These are phyloP conservation scores for Leersia perrieri DNA, from an alignment of 176 grass and related monocot species.

Conservation along the genomic window DNA sequence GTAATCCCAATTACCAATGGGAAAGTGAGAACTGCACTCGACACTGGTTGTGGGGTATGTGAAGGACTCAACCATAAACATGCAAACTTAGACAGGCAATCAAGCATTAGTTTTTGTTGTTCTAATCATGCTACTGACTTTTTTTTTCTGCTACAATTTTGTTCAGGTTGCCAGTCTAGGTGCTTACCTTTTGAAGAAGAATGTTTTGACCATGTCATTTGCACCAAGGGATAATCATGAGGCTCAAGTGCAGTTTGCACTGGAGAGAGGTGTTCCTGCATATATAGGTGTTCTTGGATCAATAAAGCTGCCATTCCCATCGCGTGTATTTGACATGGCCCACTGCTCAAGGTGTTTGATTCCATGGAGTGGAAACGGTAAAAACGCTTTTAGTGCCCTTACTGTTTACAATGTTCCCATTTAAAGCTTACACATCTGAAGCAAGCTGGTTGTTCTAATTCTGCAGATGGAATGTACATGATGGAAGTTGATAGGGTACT, in stretches of 20 bases:
- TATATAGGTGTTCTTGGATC: conserved; percentile 82
- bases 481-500: conserved; percentile 91
- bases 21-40: conserved; percentile 74
- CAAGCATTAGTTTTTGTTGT: neutral
- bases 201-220: conserved; percentile 86
- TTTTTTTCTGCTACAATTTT: conserved; percentile 27
- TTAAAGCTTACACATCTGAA: conserved; percentile 13
- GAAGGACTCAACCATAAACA: neutral
- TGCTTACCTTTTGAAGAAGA: conserved; percentile 72
- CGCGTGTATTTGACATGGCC: conserved; percentile 78
- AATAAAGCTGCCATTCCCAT: conserved; percentile 66
- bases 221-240: conserved; percentile 80
- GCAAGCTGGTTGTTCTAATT: conserved; percentile 14
- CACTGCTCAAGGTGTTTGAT: conserved; percentile 90
- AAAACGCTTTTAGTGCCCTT: conserved; percentile 20
- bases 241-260: conserved; percentile 87
- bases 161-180: conserved; percentile 87
- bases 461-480: conserved; percentile 91
- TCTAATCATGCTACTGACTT: neutral
- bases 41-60: conserved; percentile 89
- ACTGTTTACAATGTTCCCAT: neutral
- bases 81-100: neutral
- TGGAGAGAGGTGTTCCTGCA: conserved; percentile 88
- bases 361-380: conserved; percentile 73
- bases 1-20: conserved; percentile 64